A percentile compares a stretch with the other conserved stretches of the same genome.
These are phyloP conservation scores for Trametes sp. DNA, from an alignment of 1,284 basidiomycete genomes.

Conservation along the genomic window DNA sequence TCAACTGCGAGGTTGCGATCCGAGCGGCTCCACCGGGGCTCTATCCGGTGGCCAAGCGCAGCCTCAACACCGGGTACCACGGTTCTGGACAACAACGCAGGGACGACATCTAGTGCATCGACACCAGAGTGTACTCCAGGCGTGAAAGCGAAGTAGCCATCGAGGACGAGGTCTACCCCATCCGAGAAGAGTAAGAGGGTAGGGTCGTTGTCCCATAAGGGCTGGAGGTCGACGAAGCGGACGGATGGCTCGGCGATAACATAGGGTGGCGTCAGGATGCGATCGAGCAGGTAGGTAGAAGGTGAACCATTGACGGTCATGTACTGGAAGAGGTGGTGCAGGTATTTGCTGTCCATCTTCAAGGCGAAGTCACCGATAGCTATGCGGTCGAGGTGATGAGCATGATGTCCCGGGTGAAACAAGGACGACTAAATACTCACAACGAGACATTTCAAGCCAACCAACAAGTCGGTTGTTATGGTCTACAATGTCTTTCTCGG, in stretches of 20 bases:
- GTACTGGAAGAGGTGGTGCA: constrained; percentile 10
- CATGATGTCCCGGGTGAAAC: background rate
- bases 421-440: background rate
- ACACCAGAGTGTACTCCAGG: constrained; percentile 1
- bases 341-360: background rate
- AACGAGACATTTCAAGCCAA: constrained; percentile 10
- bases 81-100: constrained; percentile 1
- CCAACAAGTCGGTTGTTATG: constrained; percentile 9
- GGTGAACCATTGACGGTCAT: background rate
- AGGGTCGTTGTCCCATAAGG: background rate
- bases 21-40: constrained; percentile 8
- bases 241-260: constrained; percentile 14
- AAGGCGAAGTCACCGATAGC: constrained; percentile 14
- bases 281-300: background rate
- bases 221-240: constrained; percentile 10
- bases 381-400: background rate
- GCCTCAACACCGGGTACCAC: too few species aligned
- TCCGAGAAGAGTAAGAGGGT: constrained; percentile 17
- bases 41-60: constrained; percentile 2
- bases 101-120: constrained; percentile 11
- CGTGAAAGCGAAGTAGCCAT: constrained; percentile 11
- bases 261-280: constrained; percentile 15
- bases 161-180: constrained; percentile 17
- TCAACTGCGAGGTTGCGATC: constrained; percentile 13
- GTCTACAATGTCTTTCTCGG: constrained; percentile 8